Evolutionary conservation across 139 green algal genomes (phyloP).

Genomic region (Coccomyxa sp.): DNA sequence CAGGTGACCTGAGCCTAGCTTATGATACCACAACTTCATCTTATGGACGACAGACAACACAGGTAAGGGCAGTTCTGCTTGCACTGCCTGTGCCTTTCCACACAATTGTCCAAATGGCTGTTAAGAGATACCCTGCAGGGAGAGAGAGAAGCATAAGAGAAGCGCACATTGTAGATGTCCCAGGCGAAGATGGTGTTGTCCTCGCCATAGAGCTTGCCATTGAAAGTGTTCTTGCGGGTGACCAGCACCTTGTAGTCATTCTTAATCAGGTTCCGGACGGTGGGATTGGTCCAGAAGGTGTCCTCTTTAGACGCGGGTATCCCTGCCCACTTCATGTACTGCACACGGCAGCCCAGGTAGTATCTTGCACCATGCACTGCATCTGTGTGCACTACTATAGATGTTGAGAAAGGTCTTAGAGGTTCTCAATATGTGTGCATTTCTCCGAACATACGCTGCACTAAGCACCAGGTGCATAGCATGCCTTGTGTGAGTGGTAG

Average conservation of each 20-base stretch:
- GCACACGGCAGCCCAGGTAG: too few relatives aligned
- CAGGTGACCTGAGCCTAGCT: background rate
- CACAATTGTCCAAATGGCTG: background rate
- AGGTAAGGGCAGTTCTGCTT: too few relatives aligned
- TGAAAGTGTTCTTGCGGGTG: slow-evolving; percentile 2
- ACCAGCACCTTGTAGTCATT: background rate
- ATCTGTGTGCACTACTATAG: too few relatives aligned
- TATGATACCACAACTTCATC: background rate
- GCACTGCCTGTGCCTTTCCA: too few relatives aligned
- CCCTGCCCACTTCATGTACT: background rate
- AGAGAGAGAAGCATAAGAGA: background rate
- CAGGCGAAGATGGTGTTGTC: background rate
- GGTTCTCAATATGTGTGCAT: background rate
- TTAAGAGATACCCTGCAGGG: background rate
- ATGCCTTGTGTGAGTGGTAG: background rate
- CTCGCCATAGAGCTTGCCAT: background rate
- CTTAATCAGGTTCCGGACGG: background rate
- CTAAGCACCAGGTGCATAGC: background rate
- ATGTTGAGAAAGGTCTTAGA: too few relatives aligned
- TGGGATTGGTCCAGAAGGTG: background rate
- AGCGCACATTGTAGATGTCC: slow-evolving; percentile 4
- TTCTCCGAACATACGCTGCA: background rate
- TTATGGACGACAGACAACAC: background rate
- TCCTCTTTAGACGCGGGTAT: background rate
- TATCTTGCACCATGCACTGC: too few relatives aligned